Evolutionary conservation across 306 rosid species (phyloP), one percentile per base, ranked within the genome.

Genomic region (Vicia villosa): DNA sequence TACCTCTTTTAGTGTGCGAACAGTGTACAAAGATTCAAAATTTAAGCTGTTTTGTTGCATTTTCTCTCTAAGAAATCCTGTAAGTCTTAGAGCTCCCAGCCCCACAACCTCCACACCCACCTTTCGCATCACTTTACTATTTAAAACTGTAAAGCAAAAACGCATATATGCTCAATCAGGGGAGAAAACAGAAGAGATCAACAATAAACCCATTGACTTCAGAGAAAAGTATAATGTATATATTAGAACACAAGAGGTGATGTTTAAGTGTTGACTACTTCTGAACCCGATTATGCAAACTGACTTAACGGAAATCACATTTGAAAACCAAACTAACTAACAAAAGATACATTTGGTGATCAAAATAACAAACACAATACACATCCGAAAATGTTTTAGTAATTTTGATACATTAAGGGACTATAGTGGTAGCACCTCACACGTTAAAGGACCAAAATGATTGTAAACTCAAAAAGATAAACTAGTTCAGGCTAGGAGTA

Each of bases 251-350:
- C n/a, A 37, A 21, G 52, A 42, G 56, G 22, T 45, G 63, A 54
- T n/a, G 37, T 34, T 71, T 40, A 37, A 55, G 61, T 49, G 51
- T 30, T 45, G 57, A 74, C 46, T 10, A 26, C 65, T 4, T 49
- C 37, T 50, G 36, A 69, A 59, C 56, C 59, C 11, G 6, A 62
- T 21, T 37, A 38, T 10, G 67, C 67, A 51, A 10, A 51, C 32
- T 51, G 32, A 51, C 58, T 10, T 10, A 20, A 21, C 1, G n/a
- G 3, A 20, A 43, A 43, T n/a, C 34, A 43, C 50, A 43, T 14
- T 43, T 14, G 50, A 43, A 17, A 30, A 21, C 8, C 32, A 21
- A 11, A 49, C 26, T 17, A 21, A 21, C 59, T 20, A 52, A 52
- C 14, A 52, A 21, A 52, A 52, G 3, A 52, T n/a, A 52, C 13